Evolutionary conservation across 2,329 filamentous ascomycete genomes (phyloP), one percentile per base, ranked within the genome.

Genomic region (Botryosphaeria agaves): DNA sequence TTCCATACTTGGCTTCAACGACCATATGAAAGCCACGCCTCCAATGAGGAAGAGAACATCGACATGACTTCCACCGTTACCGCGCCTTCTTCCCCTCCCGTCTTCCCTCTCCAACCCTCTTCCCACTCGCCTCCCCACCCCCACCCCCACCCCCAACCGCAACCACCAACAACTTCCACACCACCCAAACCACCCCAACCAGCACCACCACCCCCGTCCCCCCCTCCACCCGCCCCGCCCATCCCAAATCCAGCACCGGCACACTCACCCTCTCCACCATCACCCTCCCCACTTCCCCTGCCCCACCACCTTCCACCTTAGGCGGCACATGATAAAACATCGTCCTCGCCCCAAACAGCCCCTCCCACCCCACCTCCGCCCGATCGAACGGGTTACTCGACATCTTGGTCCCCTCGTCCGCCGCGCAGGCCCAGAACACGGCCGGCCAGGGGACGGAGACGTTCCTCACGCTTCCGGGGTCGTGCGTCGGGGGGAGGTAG

Each of bases 381-480:
- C 81, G 64, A 49, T 94, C 85, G 51, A 95, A 95, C 0, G 87
- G 87, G 44, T 79, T 93, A 4, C 64, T 67, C 0, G 67, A 53
- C 53, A 87, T 80, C 43, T 80, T 76, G 1, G 64, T 64, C 1
- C 67, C 71, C 30, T 71, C 65, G 7, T 70, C 66, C 0, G 75
- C 69, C 5, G 68, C 62, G 46, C 87, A 95, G 1, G 84, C 83
- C 85, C 85, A 94, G 59, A 94, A 94, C 0, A 94, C 68, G 0
- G 71, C 68, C 0, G 87, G 87, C 58, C 78, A 85, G 0, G 87
- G 80, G 0, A 89, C 51, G n/a, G 71, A 56, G 1, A 74, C 52
- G 14, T 14, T 26, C 15, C 0, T 36, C 34, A 29, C 50, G 42
- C 11, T 46, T 2, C 56, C 61, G 26, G 52, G 49, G 3, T 33